These are phyloP conservation scores for Mercurialis annua DNA, from an alignment of 345 rosid genomes.

Conservation along the genomic window DNA sequence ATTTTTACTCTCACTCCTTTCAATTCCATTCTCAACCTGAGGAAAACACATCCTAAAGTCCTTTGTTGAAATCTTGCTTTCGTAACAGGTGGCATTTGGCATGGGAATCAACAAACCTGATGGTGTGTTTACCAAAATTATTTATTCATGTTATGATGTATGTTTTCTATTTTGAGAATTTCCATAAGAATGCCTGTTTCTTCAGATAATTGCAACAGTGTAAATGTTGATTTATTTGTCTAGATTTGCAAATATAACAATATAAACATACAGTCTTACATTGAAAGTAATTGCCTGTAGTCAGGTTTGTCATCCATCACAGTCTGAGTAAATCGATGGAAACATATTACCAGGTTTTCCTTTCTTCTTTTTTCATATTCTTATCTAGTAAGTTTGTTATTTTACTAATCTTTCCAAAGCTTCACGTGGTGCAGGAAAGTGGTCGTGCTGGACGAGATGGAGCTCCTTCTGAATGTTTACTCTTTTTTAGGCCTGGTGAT, in stretches of 20 bases:
- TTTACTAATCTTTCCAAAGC: conserved; percentile 17
- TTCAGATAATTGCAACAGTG: neutral
- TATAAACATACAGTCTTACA: neutral
- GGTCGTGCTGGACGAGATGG: conserved; percentile 99
- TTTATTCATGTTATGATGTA: neutral
- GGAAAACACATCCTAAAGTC: too few species aligned
- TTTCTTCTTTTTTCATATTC: conserved; percentile 13
- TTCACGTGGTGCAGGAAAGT: conserved; percentile 65
- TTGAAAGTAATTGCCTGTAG: conserved; percentile 43
- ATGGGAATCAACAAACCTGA: conserved; percentile 99
- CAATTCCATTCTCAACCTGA: too few species aligned
- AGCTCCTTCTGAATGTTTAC: conserved; percentile 83
- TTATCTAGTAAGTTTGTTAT: neutral
- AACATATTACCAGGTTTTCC: conserved; percentile 86
- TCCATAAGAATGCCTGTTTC: neutral
- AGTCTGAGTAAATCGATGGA: conserved; percentile 99
- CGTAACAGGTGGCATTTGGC: conserved; percentile 89
- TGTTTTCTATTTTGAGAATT: neutral
- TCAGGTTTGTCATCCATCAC: conserved; percentile 99
- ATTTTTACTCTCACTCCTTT: too few species aligned
- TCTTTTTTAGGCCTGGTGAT: conserved; percentile 82
- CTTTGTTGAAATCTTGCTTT: conserved; percentile 19
- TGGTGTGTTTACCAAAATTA: conserved; percentile 50
- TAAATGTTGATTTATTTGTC: neutral
- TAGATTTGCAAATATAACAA: neutral